Evolutionary conservation across 441 rosid genomes (phyloP), one percentile per base, ranked within the genome.

Genomic region (Populus tomentosa): DNA sequence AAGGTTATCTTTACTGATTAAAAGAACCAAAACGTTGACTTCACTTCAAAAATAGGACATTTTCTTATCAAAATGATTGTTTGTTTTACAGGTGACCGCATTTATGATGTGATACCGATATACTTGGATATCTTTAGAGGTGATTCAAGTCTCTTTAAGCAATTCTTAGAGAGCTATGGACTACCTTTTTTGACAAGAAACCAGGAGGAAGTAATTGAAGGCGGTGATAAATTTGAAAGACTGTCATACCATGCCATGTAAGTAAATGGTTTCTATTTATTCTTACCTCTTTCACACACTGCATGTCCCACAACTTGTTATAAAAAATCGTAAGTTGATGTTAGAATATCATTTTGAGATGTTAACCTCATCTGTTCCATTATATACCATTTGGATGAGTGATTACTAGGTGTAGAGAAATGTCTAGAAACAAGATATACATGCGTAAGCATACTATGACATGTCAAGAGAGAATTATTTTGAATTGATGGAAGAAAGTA

Each of bases 241-340:
- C 91, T 89, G 69, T 96, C 98, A 13, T 96, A 94, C 89, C 97
- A 87, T 75, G 90, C 97, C 73, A 91, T 94, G 99, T 94, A 86
- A 92, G 98, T 82, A 78, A 70, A 28, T 30, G 46, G 18, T 67
- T 68, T 67, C 32, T 23, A 14, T 10, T 77, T 28, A 30, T 7
- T 16, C 16, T 24, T 66, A 1, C 10, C 16, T 50, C 6, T 33
- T 65, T 65, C 33, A 26, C 69, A 65, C 59, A 50, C 59, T 50
- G n/a, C n/a, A 16, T 50, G 59, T 1, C 59, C 72, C 6, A 7
- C 36, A n/a, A 56, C n/a, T 28, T 18, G 20, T 23, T 2, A 59
- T 69, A 26, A 20, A 50, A 50, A 50, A 16, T 66, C 16, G 4
- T 46, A 30, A n/a, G 28, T 67, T 50, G 66, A 67, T 11, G 18